Evolutionary conservation across 768 basidiomycete genomes (phyloP).

Genomic region (Austroboletus eburneus): DNA sequence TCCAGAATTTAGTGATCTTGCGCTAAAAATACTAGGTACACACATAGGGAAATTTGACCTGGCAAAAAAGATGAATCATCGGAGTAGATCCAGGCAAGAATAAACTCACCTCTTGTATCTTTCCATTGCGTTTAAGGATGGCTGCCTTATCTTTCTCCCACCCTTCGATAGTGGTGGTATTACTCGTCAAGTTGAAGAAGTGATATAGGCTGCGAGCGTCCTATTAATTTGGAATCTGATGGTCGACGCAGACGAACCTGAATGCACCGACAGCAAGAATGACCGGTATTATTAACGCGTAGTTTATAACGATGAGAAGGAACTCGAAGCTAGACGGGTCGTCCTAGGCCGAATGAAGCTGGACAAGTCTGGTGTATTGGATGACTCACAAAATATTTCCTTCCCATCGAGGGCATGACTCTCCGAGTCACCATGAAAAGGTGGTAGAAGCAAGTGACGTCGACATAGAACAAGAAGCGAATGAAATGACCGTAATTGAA

Average conservation of each 20-base stretch:
- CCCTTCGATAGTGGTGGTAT: slow-evolving; percentile 94
- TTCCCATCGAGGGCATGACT: slow-evolving; percentile 44
- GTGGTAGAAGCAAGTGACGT: slow-evolving; percentile 87
- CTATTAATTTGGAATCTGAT: slow-evolving; percentile 13
- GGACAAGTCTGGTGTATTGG: not conserved
- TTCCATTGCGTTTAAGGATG: slow-evolving; percentile 77
- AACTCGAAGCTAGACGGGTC: slow-evolving; percentile 67
- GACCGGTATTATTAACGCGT: slow-evolving; percentile 80
- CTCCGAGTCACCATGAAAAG: slow-evolving; percentile 74
- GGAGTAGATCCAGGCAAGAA: not conserved
- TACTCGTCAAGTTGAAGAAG: slow-evolving; percentile 67
- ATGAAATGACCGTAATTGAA: slow-evolving; percentile 87
- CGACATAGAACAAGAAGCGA: slow-evolving; percentile 90
- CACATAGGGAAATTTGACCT: slow-evolving; percentile 94
- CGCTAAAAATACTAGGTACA: slow-evolving; percentile 20
- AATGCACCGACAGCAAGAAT: slow-evolving; percentile 85
- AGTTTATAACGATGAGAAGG: slow-evolving; percentile 85
- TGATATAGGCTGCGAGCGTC: slow-evolving; percentile 70
- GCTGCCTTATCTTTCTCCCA: slow-evolving; percentile 98
- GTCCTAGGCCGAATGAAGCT: slow-evolving; percentile 42
- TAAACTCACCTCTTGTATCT: slow-evolving; percentile 65
- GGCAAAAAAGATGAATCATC: slow-evolving; percentile 1
- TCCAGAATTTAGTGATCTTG: slow-evolving; percentile 8
- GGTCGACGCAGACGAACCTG: slow-evolving; percentile 46
- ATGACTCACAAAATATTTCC: slow-evolving; percentile 50